Base-by-base conservation (phyloP, 805 yeast genomes). In the Geotrichum ghanense region DNA sequence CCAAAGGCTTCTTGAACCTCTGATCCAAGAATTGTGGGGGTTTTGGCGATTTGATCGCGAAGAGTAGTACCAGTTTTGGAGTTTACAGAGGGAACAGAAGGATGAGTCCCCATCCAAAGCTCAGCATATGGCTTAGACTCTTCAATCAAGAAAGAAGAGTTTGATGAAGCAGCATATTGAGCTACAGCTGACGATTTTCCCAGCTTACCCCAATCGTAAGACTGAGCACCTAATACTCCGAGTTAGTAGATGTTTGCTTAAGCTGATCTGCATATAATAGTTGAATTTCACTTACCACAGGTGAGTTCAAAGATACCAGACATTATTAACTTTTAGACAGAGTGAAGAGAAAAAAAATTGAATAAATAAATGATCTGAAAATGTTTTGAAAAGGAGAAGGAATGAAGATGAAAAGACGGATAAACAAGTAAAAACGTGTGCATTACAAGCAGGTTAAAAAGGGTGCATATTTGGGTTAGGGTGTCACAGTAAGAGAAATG, bases 101-200 rank as follows among this genome's bases (percentile, higher is more conserved):
- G 90, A 63, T 92, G 98, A 22, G 97, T 88, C 35, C 98, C 98
- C 98, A 92, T 92, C 98, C 98, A 92, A 55, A 92, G 72, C 65
- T 92, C 98, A 16, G 98, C 98, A 61, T 92, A 92, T 9, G 98
- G 97, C 59, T 79, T 77, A 34, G 71, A 45, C 57, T 82, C 89
- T 53, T 83, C 86, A 47, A 88, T 74, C 17, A 59, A 60, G 46
- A 85, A 70, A 10, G 55, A 41, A 2, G 85, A 75, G 64, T 83
- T 80, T 41, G 94, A 78, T 44, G 72, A 70, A 34, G 80, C 72
- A 41, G 95, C 94, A 62, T 79, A 90, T 61, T 74, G 81, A 3
- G 98, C 98, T 45, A 89, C 98, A 5, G 95, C 83, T 17, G 95
- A 85, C 4, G 76, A 55, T 4, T 79, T 71, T 41, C 98, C 97